Percentiles rank a stretch among this genome's conserved stretches.
phyloP scores from a whole-genome alignment of 1,284 basidiomycete species.

The Heterobasidion irregulare region DNA sequence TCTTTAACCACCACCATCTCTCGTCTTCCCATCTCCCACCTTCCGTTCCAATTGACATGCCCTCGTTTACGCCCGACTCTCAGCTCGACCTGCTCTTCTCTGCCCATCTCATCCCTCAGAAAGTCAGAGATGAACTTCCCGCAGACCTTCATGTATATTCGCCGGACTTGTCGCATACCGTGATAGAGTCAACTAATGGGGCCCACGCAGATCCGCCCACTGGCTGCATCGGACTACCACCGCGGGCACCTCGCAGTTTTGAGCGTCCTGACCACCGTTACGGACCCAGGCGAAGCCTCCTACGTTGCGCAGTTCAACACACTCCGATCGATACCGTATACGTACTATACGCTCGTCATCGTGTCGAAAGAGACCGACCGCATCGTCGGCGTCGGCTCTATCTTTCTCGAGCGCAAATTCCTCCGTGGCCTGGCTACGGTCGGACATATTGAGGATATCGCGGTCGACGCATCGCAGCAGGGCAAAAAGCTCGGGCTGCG shows the following conservation, averaged over 20 bases:
- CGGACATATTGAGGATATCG: constrained; percentile 97
- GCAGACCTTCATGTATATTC: constrained; percentile 43
- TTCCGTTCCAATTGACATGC: neutral
- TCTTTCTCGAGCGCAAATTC: constrained; percentile 93
- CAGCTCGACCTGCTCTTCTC: constrained; percentile 74
- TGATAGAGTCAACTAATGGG: neutral
- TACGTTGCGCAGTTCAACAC: constrained; percentile 65
- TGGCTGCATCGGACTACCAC: constrained; percentile 78
- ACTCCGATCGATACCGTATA: constrained; percentile 42
- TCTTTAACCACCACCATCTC: too few species aligned
- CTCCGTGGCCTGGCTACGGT: constrained; percentile 72
- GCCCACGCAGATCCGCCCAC: constrained; percentile 69
- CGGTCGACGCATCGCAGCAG: constrained; percentile 81
- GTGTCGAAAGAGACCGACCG: constrained; percentile 67
- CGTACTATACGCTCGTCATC: constrained; percentile 86
- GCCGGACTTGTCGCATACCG: neutral
- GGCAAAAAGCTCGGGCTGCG: constrained; percentile 86
- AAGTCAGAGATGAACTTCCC: constrained; percentile 50
- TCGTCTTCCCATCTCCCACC: too few species aligned
- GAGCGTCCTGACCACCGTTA: constrained; percentile 69
- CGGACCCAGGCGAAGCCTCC: constrained; percentile 66
- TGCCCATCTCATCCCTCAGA: constrained; percentile 52
- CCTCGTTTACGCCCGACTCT: constrained; percentile 54
- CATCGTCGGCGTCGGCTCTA: constrained; percentile 79
- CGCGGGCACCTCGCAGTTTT: constrained; percentile 84